These are phyloP conservation scores for Dothideomycetidae sp. DNA, from an alignment of 2,329 filamentous ascomycete species.

Conservation along the genomic window DNA sequence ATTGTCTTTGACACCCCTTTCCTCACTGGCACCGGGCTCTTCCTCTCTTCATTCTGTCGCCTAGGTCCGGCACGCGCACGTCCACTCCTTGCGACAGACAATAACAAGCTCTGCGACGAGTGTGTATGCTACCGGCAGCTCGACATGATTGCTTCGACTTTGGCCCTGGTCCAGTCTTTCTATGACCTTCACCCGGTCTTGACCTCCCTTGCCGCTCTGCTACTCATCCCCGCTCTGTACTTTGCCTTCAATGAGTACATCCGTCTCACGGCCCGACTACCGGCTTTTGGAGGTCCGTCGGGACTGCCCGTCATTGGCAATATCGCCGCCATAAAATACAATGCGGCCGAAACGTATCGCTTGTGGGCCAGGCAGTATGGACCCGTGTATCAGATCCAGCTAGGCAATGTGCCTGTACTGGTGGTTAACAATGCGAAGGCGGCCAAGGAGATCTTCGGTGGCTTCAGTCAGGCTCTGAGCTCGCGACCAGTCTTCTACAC, in stretches of 20 bases:
- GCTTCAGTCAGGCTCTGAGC: conserved; percentile 28
- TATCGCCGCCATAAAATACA: conserved; percentile 29
- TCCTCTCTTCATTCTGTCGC: too few relatives aligned
- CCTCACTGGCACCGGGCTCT: too few relatives aligned
- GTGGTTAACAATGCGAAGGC: conserved; percentile 30
- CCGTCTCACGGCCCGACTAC: conserved; percentile 23
- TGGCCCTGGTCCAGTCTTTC: conserved; percentile 9
- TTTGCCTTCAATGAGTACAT: conserved; percentile 25
- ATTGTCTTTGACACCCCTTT: too few relatives aligned
- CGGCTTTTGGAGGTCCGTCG: conserved; percentile 25
- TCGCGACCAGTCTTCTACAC: conserved; percentile 32
- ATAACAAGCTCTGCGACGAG: too few relatives aligned
- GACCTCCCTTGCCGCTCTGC: conserved; percentile 10
- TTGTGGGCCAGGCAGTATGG: conserved; percentile 29
- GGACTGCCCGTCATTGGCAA: conserved; percentile 30
- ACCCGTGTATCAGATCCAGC: conserved; percentile 32
- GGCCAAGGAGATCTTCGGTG: conserved; percentile 28
- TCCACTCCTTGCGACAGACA: too few relatives aligned
- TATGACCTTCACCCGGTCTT: conserved; percentile 10
- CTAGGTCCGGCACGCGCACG: too few relatives aligned
- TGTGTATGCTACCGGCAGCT: too few relatives aligned
- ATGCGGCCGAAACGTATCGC: conserved; percentile 30
- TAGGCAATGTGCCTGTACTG: conserved; percentile 31
- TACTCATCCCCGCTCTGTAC: conserved; percentile 23
- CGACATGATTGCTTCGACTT: conserved; percentile 12